These are phyloP conservation scores for Suhomyces bribrorum DNA, from an alignment of 1,139 yeast genomes.

Conservation along the genomic window DNA sequence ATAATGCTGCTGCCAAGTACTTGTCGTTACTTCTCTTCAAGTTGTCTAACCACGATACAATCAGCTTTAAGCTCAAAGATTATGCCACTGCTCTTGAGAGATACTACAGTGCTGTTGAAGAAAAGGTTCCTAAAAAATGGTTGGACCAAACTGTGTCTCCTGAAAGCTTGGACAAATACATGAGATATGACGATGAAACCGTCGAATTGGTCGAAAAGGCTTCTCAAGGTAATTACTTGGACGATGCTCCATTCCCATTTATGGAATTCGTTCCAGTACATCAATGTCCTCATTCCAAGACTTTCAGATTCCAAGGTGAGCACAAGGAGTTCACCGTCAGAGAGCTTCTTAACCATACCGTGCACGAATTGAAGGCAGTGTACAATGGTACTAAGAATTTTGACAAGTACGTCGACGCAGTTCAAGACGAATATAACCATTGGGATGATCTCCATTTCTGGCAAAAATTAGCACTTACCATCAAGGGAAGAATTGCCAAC, in stretches of 20 bases:
- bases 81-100: conserved; percentile 36
- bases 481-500: conserved; percentile 41
- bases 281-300: conserved; percentile 22
- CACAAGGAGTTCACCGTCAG: conserved; percentile 27
- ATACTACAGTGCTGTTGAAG: conserved; percentile 32
- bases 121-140: conserved; percentile 33
- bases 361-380: conserved; percentile 29
- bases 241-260: conserved; percentile 21
- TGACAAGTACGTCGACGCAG: conserved; percentile 36
- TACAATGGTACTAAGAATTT: conserved; percentile 30
- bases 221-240: conserved; percentile 24
- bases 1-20: conserved; percentile 59
- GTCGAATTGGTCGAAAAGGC: conserved; percentile 22
- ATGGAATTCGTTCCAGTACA: conserved; percentile 24
- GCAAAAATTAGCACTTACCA: conserved; percentile 42
- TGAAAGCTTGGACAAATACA: conserved; percentile 21
- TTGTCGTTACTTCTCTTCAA: conserved; percentile 55
- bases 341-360: conserved; percentile 29
- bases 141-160: conserved; percentile 14
- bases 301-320: conserved; percentile 12
- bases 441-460: conserved; percentile 36
- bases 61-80: conserved; percentile 37
- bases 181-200: conserved; percentile 22
- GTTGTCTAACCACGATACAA: conserved; percentile 56
- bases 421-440: conserved; percentile 40